These are phyloP conservation scores for Pyrrhoderma noxium DNA, from an alignment of 1,284 basidiomycete genomes.

Conservation along the genomic window DNA sequence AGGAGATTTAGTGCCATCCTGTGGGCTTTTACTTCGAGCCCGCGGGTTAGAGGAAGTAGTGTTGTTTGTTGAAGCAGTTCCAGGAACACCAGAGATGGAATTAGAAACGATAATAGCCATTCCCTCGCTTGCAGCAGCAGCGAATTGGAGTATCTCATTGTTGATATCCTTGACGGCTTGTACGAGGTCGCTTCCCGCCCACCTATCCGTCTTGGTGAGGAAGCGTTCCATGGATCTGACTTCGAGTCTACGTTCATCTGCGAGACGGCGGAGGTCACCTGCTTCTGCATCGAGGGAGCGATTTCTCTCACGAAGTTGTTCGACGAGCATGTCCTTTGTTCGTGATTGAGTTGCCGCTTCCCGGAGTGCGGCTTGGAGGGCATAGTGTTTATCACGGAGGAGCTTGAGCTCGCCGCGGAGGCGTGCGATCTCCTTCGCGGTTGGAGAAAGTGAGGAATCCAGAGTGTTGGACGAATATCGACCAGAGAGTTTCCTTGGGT, in stretches of 20 bases:
- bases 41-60: not conserved
- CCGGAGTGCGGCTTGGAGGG: conserved; percentile 12
- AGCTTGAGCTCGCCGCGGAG: conserved; percentile 15
- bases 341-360: conserved; percentile 9
- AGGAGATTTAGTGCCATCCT: not conserved
- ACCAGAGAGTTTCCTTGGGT: no score
- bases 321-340: conserved; percentile 12
- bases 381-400: conserved; percentile 16
- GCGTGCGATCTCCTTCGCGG: conserved; percentile 15
- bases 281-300: conserved; percentile 10
- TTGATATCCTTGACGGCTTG: conserved; percentile 75
- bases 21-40: not conserved
- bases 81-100: conserved; percentile 12
- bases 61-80: conserved; percentile 14
- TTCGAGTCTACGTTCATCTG: conserved; percentile 36
- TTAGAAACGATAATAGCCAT: conserved; percentile 24
- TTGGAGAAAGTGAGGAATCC: conserved; percentile 11
- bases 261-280: conserved; percentile 14
- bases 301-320: conserved; percentile 11
- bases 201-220: conserved; percentile 63
- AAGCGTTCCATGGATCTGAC: conserved; percentile 52
- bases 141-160: conserved; percentile 68
- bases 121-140: conserved; percentile 62
- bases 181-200: conserved; percentile 69
- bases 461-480: conserved; percentile 9